These are phyloP conservation scores for Cladosporium sphaerospermum DNA, from an alignment of 2,329 filamentous ascomycete species.

Conservation along the genomic window DNA sequence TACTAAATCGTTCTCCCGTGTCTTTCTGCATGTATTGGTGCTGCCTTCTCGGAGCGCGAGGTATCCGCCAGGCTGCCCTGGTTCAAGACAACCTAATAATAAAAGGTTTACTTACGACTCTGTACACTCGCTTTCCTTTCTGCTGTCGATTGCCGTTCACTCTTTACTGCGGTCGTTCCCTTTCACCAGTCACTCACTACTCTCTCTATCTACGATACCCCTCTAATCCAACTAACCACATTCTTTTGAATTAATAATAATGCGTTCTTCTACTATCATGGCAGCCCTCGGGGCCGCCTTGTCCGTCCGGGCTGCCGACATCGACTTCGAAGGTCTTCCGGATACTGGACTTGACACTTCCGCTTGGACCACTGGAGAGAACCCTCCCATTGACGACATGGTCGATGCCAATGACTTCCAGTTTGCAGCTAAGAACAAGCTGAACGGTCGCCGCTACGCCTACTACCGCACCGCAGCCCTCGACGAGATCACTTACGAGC, in stretches of 20 bases:
- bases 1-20: no score
- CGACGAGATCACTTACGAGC: slow-evolving; percentile 25
- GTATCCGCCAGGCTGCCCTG: no score
- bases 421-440: slow-evolving; percentile 37
- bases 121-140: no score
- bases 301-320: slow-evolving; percentile 14
- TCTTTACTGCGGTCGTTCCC: neutral
- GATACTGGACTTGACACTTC: slow-evolving; percentile 25
- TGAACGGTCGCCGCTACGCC: slow-evolving; percentile 18
- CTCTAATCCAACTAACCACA: neutral
- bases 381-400: slow-evolving; percentile 22
- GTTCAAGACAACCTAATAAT: no score
- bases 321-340: slow-evolving; percentile 25
- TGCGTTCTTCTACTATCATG: slow-evolving; percentile 4
- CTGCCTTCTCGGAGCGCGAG: no score
- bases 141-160: no score
- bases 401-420: slow-evolving; percentile 25
- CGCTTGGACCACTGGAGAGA: slow-evolving; percentile 19
- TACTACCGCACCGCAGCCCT: slow-evolving; percentile 26
- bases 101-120: no score
- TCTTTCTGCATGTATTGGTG: no score
- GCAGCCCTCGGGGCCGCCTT: slow-evolving; percentile 8
- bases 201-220: neutral
- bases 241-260: slow-evolving; percentile 2
- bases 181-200: neutral